A percentile compares a stretch with the other conserved stretches of the same genome.
phyloP scores from a whole-genome alignment of 768 basidiomycete species.

The Cantharellus cinnabarinus region DNA sequence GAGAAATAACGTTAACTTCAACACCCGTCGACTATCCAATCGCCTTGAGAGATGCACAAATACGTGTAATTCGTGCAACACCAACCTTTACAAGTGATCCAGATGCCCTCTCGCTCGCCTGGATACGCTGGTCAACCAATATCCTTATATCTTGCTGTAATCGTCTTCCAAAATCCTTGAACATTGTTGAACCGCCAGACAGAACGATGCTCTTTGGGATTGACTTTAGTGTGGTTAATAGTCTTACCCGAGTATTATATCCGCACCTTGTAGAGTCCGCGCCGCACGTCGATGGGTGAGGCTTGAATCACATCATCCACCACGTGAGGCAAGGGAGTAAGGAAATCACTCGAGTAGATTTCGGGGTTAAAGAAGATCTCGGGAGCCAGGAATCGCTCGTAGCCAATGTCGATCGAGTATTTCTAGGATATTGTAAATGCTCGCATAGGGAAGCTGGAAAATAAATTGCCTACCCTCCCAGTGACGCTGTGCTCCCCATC shows the following conservation, averaged over 20 bases:
- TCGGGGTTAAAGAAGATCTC: conserved; percentile 99
- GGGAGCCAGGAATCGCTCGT: conserved; percentile 96
- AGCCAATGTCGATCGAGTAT: conserved; percentile 88
- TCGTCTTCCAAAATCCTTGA: conserved; percentile 94
- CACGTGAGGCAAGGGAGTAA: conserved; percentile 88
- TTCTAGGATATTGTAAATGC: conserved; percentile 29
- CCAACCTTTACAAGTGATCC: conserved; percentile 58
- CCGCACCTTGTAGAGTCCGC: conserved; percentile 81
- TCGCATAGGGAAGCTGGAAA: no score
- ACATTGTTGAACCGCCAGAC: conserved; percentile 97
- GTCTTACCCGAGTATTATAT: no score
- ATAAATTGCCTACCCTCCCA: conserved; percentile 40
- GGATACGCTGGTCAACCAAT: conserved; percentile 76
- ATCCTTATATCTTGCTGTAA: conserved; percentile 91
- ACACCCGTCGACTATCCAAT: conserved; percentile 68
- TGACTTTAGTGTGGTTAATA: background rate
- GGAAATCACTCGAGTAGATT: conserved; percentile 91
- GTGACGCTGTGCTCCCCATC: conserved; percentile 89
- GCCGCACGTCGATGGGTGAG: conserved; percentile 90
- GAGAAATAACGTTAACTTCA: conserved; percentile 94
- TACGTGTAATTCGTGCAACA: background rate
- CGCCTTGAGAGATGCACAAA: background rate
- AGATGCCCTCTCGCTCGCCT: conserved; percentile 49
- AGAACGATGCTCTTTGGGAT: conserved; percentile 72
- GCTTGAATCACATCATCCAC: conserved; percentile 91